Percentiles rank a stretch among this genome's conserved stretches.
phyloP scores from a whole-genome alignment of 768 basidiomycete genomes.

The Hemileccinum rubropunctum region DNA sequence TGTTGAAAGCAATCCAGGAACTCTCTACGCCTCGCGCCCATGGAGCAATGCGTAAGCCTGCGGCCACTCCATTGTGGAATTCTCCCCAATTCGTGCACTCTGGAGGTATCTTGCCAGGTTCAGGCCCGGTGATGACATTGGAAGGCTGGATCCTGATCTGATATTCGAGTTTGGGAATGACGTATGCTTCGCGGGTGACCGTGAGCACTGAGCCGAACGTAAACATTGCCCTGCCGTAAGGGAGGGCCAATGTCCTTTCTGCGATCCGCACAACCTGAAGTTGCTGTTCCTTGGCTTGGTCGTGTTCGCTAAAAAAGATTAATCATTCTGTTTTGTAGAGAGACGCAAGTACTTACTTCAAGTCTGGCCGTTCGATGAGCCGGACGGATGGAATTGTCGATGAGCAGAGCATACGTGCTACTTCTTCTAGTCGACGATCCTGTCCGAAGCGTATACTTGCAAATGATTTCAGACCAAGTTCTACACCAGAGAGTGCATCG shows the following conservation, averaged over 20 bases:
- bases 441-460: constrained; percentile 85
- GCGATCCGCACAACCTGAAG: constrained; percentile 75
- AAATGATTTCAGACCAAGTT: constrained; percentile 69
- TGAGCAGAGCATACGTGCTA: constrained; percentile 86
- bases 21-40: constrained; percentile 77
- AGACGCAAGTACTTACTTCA: constrained; percentile 48
- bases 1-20: constrained; percentile 96
- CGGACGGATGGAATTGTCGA: constrained; percentile 66
- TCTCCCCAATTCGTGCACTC: constrained; percentile 91
- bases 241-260: constrained; percentile 85
- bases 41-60: constrained; percentile 80
- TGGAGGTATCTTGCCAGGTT: constrained; percentile 64
- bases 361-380: constrained; percentile 63
- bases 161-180: constrained; percentile 78
- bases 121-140: constrained; percentile 61
- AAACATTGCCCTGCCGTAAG: constrained; percentile 89
- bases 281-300: constrained; percentile 84
- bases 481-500: constrained; percentile 64
- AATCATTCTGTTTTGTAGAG: neutral
- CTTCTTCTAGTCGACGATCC: constrained; percentile 88
- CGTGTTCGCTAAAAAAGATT: constrained; percentile 68
- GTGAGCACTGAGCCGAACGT: constrained; percentile 80
- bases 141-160: constrained; percentile 71
- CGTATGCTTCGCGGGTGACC: constrained; percentile 74
- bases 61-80: constrained; percentile 96